A percentile compares a stretch with the other conserved stretches of the same genome.
Evolutionary conservation across 2,329 filamentous ascomycete genomes (phyloP).

Genomic region (Ceratocystis colombiana): DNA sequence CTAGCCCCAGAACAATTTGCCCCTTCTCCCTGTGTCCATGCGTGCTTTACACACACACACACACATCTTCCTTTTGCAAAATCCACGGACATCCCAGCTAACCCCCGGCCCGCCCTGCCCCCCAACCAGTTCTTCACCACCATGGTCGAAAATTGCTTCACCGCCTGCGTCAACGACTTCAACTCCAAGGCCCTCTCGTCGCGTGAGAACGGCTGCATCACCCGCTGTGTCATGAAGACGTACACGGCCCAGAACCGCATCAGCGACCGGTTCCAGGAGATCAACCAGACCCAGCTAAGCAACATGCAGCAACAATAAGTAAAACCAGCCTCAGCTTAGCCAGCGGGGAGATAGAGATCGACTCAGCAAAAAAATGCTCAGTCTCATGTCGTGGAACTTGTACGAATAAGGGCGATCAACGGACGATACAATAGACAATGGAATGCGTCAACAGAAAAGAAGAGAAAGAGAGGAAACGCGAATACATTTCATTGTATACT

Average conservation of each 20-base stretch:
- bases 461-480: not conserved
- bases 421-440: not conserved
- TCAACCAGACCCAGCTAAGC: conserved; percentile 51
- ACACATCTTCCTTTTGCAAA: not conserved
- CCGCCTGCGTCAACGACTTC: conserved; percentile 96
- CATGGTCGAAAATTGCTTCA: conserved; percentile 83
- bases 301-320: conserved; percentile 33
- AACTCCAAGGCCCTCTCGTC: conserved; percentile 86
- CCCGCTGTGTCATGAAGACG: conserved; percentile 92
- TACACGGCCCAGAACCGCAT: conserved; percentile 85
- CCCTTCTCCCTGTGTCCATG: conserved; percentile 16
- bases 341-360: not conserved
- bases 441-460: not conserved
- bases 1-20: not conserved
- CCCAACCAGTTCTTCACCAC: conserved; percentile 47
- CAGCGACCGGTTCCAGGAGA: conserved; percentile 76
- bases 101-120: not conserved
- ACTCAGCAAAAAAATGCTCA: not conserved
- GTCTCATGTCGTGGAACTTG: not conserved
- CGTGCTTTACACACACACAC: not conserved
- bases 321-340: not conserved
- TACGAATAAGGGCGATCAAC: conserved; percentile 16
- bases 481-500: conserved; percentile 10
- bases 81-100: not conserved
- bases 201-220: conserved; percentile 83